Conservation (phyloP, 805 yeast species). For the Nakazawaea holstii region DNA sequence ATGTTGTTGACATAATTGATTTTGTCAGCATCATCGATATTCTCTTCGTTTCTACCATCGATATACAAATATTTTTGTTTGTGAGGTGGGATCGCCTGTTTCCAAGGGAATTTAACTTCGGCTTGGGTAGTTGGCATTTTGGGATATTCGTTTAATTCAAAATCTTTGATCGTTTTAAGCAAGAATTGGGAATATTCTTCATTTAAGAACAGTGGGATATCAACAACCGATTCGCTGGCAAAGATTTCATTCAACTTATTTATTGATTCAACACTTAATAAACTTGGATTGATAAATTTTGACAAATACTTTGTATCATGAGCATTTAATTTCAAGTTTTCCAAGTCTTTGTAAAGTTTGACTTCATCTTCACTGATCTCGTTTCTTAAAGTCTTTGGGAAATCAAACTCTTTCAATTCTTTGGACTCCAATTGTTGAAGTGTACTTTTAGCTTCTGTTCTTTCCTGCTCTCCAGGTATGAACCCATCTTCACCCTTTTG, state of each 20-base stretch:
- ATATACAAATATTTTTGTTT: conserved; percentile 82
- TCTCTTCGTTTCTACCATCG: conserved; percentile 49
- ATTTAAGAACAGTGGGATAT: conserved; percentile 58
- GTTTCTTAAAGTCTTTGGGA: conserved; percentile 52
- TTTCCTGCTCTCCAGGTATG: conserved; percentile 77
- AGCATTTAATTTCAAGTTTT: conserved; percentile 22
- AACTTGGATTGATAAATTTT: conserved; percentile 50
- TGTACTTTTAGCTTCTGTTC: conserved; percentile 67
- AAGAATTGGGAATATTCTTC: conserved; percentile 44
- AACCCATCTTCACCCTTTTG: conserved; percentile 88
- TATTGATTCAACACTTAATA: conserved; percentile 36
- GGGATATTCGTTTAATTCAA: conserved; percentile 51
- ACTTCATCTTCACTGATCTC: conserved; percentile 27
- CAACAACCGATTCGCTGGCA: conserved; percentile 62
- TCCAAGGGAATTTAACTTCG: conserved; percentile 75
- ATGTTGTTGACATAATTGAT: conserved; percentile 26
- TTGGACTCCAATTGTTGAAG: conserved; percentile 75
- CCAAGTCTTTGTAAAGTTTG: conserved; percentile 24
- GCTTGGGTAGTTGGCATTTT: conserved; percentile 49
- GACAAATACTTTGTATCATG: conserved; percentile 45
- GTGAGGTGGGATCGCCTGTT: conserved; percentile 88
- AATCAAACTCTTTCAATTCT: conserved; percentile 73
- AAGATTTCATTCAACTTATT: conserved; percentile 45
- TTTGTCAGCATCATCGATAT: conserved; percentile 24
- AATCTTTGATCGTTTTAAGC: conserved; percentile 40